Conservation (phyloP, 140 eudicot species). For the Erigeron philadelphicus region DNA sequence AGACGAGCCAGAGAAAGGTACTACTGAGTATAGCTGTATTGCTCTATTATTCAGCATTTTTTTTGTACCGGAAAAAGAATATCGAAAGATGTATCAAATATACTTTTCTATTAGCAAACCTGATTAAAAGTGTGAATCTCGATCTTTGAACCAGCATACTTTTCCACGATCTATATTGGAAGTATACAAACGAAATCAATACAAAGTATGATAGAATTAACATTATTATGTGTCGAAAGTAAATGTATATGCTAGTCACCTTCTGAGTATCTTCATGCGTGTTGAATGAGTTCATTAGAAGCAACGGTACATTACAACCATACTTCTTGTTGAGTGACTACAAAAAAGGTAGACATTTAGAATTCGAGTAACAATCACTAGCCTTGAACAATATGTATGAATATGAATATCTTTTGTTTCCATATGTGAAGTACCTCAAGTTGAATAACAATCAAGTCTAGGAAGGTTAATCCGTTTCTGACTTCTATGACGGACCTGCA, state of each 20-base stretch:
- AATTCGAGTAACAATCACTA: constrained; percentile 7
- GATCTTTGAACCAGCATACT: constrained; percentile 60
- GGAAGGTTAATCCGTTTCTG: constrained; percentile 75
- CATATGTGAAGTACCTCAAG: constrained; percentile 64
- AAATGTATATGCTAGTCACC: constrained; percentile 36
- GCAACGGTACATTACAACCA: constrained; percentile 91
- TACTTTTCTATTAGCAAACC: constrained; percentile 35
- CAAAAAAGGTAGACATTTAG: constrained; percentile 23
- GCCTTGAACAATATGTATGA: constrained; percentile 1
- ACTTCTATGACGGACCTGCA: constrained; percentile 96
- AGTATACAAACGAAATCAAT: constrained; percentile 10
- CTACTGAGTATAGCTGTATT: not conserved
- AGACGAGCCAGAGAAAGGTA: not conserved
- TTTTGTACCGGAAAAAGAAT: constrained; percentile 8
- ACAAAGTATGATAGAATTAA: not conserved
- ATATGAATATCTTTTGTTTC: not conserved
- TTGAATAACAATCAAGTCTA: constrained; percentile 85
- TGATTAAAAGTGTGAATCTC: constrained; percentile 91
- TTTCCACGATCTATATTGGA: constrained; percentile 64
- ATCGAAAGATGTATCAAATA: not conserved
- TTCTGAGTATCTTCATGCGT: constrained; percentile 92
- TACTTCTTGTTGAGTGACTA: constrained; percentile 74
- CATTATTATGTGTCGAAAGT: constrained; percentile 4
- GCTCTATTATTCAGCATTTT: constrained; percentile 5
- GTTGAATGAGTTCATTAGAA: constrained; percentile 94